phyloP scores from a whole-genome alignment of 306 rosid species.

The Begonia fuchsioides region DNA sequence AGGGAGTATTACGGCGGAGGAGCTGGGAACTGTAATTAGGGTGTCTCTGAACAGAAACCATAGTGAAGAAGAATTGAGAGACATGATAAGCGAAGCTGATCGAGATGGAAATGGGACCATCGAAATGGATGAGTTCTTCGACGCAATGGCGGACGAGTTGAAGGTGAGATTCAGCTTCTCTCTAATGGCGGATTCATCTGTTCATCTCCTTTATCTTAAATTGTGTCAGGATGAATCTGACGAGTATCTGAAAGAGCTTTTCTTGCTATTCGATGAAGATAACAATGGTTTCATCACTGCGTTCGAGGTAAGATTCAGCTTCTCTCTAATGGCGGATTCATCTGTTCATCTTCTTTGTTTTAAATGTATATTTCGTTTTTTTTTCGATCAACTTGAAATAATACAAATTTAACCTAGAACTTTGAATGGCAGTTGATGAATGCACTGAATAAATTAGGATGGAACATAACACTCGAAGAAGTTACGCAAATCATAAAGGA shows the following conservation, averaged over 20 bases:
- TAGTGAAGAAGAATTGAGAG: conserved; percentile 71
- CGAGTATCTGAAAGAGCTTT: conserved; percentile 72
- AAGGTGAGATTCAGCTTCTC: conserved; percentile 16
- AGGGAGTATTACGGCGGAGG: conserved; percentile 86
- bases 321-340: neutral
- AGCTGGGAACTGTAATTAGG: conserved; percentile 57
- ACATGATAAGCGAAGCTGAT: conserved; percentile 80
- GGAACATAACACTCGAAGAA: conserved; percentile 63
- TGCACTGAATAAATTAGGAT: conserved; percentile 66
- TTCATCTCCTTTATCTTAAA: neutral
- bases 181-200: neutral
- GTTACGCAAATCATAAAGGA: conserved; percentile 72
- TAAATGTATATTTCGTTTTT: neutral
- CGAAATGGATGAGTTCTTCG: conserved; percentile 57
- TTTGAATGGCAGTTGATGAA: conserved; percentile 46
- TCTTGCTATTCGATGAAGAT: conserved; percentile 77
- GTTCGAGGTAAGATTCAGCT: conserved; percentile 33
- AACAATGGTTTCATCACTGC: conserved; percentile 85
- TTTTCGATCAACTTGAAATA: too few relatives aligned
- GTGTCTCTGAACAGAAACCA: conserved; percentile 71
- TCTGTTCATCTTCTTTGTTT: neutral
- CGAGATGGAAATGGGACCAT: conserved; percentile 78
- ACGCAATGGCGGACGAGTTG: conserved; percentile 63
- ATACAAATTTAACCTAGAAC: neutral
- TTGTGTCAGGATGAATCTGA: conserved; percentile 68